Evolutionary conservation across 108 stramenopile species (phyloP).

Genomic region (Fistulifera pelliculosa): DNA sequence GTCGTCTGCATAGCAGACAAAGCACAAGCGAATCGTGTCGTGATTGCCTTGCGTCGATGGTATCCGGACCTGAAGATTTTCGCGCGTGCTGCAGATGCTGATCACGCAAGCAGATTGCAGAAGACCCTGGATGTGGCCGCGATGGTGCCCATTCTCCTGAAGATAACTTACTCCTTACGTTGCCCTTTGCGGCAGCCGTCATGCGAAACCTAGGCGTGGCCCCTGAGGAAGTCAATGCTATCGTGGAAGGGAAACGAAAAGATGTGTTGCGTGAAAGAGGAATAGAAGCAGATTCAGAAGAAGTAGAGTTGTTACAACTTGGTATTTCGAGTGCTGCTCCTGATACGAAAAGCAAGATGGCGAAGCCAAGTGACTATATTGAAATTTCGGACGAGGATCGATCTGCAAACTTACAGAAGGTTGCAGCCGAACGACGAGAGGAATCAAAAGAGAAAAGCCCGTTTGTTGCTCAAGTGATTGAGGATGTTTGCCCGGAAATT

Average conservation of each 20-base stretch:
- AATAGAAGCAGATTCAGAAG: conserved; percentile 50
- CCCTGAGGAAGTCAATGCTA: conserved; percentile 78
- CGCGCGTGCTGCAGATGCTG: conserved; percentile 77
- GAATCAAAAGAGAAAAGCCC: conserved; percentile 31
- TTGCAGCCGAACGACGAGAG: conserved; percentile 19
- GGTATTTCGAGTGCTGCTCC: conserved; percentile 32
- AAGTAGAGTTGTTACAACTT: conserved; percentile 48
- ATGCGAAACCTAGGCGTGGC: conserved; percentile 66
- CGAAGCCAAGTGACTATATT: conserved; percentile 4
- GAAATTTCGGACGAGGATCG: conserved; percentile 1
- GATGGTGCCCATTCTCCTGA: conserved; percentile 95
- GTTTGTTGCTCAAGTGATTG: conserved; percentile 34
- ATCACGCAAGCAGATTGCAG: conserved; percentile 86
- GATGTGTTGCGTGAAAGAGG: conserved; percentile 58
- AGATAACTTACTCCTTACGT: conserved; percentile 84
- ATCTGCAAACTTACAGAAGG: conserved; percentile 6
- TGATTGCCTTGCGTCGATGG: conserved; percentile 80
- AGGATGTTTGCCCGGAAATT: conserved; percentile 26
- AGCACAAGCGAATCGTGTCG: conserved; percentile 80
- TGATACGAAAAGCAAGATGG: conserved; percentile 13
- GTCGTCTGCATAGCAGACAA: conserved; percentile 89
- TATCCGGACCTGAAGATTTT: conserved; percentile 91
- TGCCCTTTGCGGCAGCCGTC: conserved; percentile 93
- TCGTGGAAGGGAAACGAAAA: conserved; percentile 69
- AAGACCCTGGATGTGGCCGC: conserved; percentile 82